A percentile compares a stretch with the other conserved stretches of the same genome.
Conservation (phyloP, 352 stramenopile genomes). For the Aphanomyces astaci region DNA sequence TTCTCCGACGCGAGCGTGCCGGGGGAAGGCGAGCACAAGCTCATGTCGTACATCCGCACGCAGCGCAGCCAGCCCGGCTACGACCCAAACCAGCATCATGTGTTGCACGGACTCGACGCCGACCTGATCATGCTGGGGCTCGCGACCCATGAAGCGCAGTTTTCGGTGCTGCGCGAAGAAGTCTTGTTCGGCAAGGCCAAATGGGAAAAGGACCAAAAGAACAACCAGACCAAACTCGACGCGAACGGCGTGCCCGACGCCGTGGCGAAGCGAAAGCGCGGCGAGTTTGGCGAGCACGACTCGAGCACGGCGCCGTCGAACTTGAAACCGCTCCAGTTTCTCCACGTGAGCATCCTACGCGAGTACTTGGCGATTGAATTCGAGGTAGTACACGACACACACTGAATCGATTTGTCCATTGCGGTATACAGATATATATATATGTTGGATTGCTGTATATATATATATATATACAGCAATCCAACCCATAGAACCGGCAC, state of each 20-base stretch:
- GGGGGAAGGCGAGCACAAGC: slow-evolving; percentile 99
- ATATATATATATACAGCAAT: too few species aligned
- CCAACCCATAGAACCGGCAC: too few species aligned
- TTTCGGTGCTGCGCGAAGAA: slow-evolving; percentile 97
- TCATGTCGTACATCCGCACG: slow-evolving; percentile 96
- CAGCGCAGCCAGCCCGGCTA: slow-evolving; percentile 93
- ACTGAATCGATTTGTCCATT: too few species aligned
- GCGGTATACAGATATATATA: too few species aligned
- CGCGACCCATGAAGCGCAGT: slow-evolving; percentile 97
- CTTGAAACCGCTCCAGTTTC: slow-evolving; percentile 89
- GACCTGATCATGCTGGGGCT: slow-evolving; percentile 99
- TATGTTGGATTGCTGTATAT: too few species aligned
- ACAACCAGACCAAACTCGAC: slow-evolving; percentile 55
- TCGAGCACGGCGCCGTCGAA: slow-evolving; percentile 66
- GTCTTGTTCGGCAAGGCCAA: slow-evolving; percentile 82
- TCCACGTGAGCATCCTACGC: slow-evolving; percentile 90
- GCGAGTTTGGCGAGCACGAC: slow-evolving; percentile 80
- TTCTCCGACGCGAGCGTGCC: slow-evolving; percentile 95
- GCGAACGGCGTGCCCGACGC: slow-evolving; percentile 52
- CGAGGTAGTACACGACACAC: slow-evolving; percentile 35
- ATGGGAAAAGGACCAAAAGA: slow-evolving; percentile 53
- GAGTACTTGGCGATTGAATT: slow-evolving; percentile 95
- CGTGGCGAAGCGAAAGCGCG: slow-evolving; percentile 65
- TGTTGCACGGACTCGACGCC: slow-evolving; percentile 97
- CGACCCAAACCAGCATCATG: slow-evolving; percentile 95